phyloP scores from a whole-genome alignment of 345 rosid genomes.

The Limnanthes douglasii region DNA sequence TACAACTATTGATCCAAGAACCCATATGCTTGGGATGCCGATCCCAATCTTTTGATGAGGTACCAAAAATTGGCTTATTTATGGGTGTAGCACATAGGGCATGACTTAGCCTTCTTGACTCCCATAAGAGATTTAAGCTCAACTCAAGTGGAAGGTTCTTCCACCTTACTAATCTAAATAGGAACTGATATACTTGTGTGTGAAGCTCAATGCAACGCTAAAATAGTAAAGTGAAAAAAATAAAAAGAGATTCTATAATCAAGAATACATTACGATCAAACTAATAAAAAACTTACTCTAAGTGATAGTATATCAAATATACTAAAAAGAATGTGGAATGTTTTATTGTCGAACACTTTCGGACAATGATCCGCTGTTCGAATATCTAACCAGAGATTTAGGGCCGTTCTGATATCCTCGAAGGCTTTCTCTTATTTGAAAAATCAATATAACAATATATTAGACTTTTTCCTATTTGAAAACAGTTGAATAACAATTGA shows the following conservation, averaged over 20 bases:
- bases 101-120: slow-evolving; percentile 73
- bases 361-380: slow-evolving; percentile 14
- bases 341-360: slow-evolving; percentile 20
- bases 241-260: slow-evolving; percentile 5
- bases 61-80: slow-evolving; percentile 30
- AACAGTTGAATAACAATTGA: too few relatives aligned
- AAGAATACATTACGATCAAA: neutral
- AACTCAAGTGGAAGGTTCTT: slow-evolving; percentile 37
- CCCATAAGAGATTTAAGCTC: slow-evolving; percentile 55
- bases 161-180: slow-evolving; percentile 30
- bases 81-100: slow-evolving; percentile 72
- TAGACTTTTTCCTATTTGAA: too few relatives aligned
- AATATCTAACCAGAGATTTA: slow-evolving; percentile 43
- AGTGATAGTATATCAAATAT: slow-evolving; percentile 52
- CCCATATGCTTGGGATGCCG: slow-evolving; percentile 28
- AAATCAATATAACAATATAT: slow-evolving; percentile 8
- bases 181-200: slow-evolving; percentile 29
- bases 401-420: slow-evolving; percentile 42
- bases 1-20: slow-evolving; percentile 57
- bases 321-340: slow-evolving; percentile 42
- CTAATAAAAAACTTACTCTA: slow-evolving; percentile 34
- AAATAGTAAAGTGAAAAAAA: slow-evolving; percentile 9
- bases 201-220: slow-evolving; percentile 53
- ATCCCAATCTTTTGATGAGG: slow-evolving; percentile 31
- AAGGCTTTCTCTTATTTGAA: slow-evolving; percentile 31